phyloP scores from a whole-genome alignment of 2,329 filamentous ascomycete species.

The Xylariaceae sp. region DNA sequence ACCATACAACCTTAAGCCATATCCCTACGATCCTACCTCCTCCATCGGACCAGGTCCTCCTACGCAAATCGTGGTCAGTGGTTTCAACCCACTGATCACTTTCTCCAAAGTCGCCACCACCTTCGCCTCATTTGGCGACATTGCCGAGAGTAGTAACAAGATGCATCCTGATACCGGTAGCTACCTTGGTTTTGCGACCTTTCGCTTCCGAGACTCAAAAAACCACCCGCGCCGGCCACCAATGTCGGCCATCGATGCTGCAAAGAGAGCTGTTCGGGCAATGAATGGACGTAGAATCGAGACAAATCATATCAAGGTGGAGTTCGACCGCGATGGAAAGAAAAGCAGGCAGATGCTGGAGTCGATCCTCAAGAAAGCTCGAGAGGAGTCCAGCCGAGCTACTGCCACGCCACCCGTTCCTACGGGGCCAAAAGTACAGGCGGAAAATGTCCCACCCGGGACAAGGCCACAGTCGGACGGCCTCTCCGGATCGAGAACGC shows the following conservation, averaged over 20 bases:
- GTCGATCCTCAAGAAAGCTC: constrained; percentile 61
- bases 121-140: constrained; percentile 77
- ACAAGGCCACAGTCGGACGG: constrained; percentile 5
- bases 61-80: constrained; percentile 84
- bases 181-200: constrained; percentile 86
- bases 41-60: constrained; percentile 86
- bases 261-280: constrained; percentile 68
- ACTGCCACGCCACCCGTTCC: constrained; percentile 15
- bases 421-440: constrained; percentile 24
- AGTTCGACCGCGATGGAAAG: constrained; percentile 81
- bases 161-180: constrained; percentile 92
- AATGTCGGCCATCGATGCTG: constrained; percentile 68
- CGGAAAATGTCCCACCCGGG: constrained; percentile 9
- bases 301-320: constrained; percentile 67
- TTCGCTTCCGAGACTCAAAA: constrained; percentile 75
- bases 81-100: constrained; percentile 85
- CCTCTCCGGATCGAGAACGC: constrained; percentile 19
- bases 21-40: constrained; percentile 71
- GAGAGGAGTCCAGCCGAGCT: constrained; percentile 44
- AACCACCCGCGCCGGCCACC: constrained; percentile 40
- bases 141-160: constrained; percentile 85
- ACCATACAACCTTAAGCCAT: constrained; percentile 75
- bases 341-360: constrained; percentile 75
- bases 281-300: constrained; percentile 78
- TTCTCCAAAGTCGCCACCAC: constrained; percentile 69